Evolutionary conservation across 768 basidiomycete genomes (phyloP).

Genomic region (Boletus rex-veris): DNA sequence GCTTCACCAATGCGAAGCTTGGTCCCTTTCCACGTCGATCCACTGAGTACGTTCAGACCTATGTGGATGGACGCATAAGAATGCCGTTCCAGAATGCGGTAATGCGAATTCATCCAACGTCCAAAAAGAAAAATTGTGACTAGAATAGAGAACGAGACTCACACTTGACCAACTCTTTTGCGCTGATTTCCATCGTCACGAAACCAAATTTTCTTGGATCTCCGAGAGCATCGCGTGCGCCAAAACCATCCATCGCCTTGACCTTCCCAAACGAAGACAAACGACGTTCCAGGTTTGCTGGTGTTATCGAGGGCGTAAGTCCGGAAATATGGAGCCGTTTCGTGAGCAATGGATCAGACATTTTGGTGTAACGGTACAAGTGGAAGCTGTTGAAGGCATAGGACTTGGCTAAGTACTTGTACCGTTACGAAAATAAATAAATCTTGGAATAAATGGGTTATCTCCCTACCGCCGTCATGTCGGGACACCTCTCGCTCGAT

Average conservation of each 20-base stretch:
- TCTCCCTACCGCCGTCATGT: conserved; percentile 22
- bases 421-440: background rate
- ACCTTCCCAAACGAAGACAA: conserved; percentile 68
- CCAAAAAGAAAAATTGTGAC: background rate
- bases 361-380: background rate
- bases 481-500: conserved; percentile 58
- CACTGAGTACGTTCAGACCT: conserved; percentile 77
- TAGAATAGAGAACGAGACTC: conserved; percentile 19
- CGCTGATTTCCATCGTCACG: conserved; percentile 50
- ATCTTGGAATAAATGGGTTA: background rate
- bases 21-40: conserved; percentile 85
- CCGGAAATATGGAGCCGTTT: conserved; percentile 76
- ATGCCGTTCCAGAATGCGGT: background rate
- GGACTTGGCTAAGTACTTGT: conserved; percentile 4
- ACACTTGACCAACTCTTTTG: conserved; percentile 64
- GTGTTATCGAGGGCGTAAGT: conserved; percentile 61
- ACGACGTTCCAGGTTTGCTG: conserved; percentile 52
- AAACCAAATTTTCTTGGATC: conserved; percentile 70
- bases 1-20: conserved; percentile 81
- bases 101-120: background rate
- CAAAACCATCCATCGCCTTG: conserved; percentile 67
- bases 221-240: conserved; percentile 58
- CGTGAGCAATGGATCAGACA: conserved; percentile 30
- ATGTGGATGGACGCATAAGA: conserved; percentile 5
- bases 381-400: conserved; percentile 25